phyloP scores from a whole-genome alignment of 139 green algal species.

The Chlorella sorokiniana region DNA sequence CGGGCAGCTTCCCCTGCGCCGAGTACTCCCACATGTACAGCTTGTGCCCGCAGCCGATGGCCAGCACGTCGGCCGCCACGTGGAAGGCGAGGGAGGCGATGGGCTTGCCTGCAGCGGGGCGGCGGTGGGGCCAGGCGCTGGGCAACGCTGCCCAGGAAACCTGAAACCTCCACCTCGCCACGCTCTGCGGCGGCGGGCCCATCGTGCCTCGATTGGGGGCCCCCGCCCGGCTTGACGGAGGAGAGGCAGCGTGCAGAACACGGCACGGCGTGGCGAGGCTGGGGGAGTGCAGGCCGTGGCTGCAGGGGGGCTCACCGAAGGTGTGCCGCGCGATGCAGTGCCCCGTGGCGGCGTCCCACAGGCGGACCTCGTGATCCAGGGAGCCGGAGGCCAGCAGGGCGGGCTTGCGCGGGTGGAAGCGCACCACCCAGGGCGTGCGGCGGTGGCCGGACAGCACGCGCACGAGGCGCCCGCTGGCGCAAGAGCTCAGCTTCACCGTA shows the following conservation, averaged over 20 bases:
- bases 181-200: no score
- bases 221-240: no score
- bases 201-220: no score
- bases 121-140: not conserved
- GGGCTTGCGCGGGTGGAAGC: conserved; percentile 77
- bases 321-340: conserved; percentile 67
- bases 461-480: conserved; percentile 58
- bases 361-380: conserved; percentile 81
- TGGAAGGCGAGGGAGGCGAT: conserved; percentile 91
- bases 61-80: conserved; percentile 62
- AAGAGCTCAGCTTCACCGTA: conserved; percentile 88
- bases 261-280: no score
- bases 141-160: not conserved
- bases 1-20: conserved; percentile 8
- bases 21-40: conserved; percentile 75
- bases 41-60: conserved; percentile 84
- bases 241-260: no score
- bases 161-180: no score
- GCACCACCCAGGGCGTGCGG: conserved; percentile 91
- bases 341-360: conserved; percentile 79
- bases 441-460: conserved; percentile 73
- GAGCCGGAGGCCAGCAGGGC: conserved; percentile 82
- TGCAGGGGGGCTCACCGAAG: conserved; percentile 78
- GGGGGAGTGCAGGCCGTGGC: no score
- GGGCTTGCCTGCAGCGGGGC: conserved; percentile 65